phyloP scores from a whole-genome alignment of 1,139 yeast genomes.

The Candida pseudocylindracea region DNA sequence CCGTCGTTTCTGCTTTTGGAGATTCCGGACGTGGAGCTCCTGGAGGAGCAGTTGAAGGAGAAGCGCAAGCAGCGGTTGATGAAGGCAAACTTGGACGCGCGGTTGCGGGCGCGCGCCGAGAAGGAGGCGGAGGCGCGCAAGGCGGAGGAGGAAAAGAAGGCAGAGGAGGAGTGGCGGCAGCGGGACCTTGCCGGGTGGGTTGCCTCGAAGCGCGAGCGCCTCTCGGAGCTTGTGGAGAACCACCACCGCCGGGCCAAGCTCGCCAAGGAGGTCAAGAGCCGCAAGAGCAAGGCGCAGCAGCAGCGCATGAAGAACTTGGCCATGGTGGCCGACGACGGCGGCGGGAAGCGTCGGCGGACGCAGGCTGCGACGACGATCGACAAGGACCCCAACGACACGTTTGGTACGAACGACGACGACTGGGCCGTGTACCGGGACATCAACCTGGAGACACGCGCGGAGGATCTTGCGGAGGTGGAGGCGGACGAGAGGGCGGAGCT shows the following conservation, averaged over 20 bases:
- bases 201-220: conserved; percentile 36
- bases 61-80: conserved; percentile 65
- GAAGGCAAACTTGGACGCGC: conserved; percentile 78
- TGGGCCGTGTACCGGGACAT: conserved; percentile 86
- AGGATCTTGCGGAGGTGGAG: conserved; percentile 36
- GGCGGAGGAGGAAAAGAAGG: conserved; percentile 27
- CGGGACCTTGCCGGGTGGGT: conserved; percentile 68
- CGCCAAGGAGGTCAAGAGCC: conserved; percentile 60
- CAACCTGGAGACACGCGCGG: conserved; percentile 48
- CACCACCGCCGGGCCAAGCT: conserved; percentile 50
- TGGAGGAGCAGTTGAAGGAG: conserved; percentile 65
- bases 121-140: conserved; percentile 23
- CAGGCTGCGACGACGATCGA: conserved; percentile 38
- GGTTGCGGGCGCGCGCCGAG: conserved; percentile 63
- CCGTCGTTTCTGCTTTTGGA: conserved; percentile 56
- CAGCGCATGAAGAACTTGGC: conserved; percentile 85
- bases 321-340: conserved; percentile 55
- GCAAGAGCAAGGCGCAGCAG: conserved; percentile 85
- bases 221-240: conserved; percentile 30
- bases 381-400: conserved; percentile 82
- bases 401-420: conserved; percentile 92
- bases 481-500: conserved; percentile 36
- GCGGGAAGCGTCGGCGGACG: conserved; percentile 25
- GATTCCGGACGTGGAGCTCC: conserved; percentile 61
- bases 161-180: conserved; percentile 61